Percentiles rank a stretch among this genome's conserved stretches.
Conservation (phyloP, 2,329 filamentous ascomycete species). For the Cytospora leucostoma region DNA sequence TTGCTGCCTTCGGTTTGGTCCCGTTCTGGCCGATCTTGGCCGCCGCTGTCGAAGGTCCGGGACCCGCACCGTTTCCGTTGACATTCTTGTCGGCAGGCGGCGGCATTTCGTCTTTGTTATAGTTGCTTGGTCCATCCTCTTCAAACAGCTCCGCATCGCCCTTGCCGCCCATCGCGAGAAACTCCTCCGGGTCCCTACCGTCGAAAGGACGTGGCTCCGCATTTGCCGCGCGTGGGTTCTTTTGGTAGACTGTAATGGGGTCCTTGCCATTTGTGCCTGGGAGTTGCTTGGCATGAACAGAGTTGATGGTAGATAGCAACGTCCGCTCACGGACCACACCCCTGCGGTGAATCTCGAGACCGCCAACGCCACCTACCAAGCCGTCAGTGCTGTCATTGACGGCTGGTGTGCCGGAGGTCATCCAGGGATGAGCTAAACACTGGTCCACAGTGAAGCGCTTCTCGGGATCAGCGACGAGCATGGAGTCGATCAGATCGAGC, state of each 20-base stretch:
- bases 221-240: conserved; percentile 55
- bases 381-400: conserved; percentile 88
- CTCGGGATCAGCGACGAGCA: conserved; percentile 87
- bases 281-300: conserved; percentile 61
- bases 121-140: conserved; percentile 58
- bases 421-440: conserved; percentile 90
- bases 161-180: conserved; percentile 81
- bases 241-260: conserved; percentile 72
- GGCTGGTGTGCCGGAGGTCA: conserved; percentile 61
- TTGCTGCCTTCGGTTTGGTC: conserved; percentile 21
- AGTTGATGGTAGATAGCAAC: conserved; percentile 78
- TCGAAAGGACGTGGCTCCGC: conserved; percentile 67
- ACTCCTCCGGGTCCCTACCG: conserved; percentile 70
- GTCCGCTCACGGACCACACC: conserved; percentile 83
- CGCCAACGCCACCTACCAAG: conserved; percentile 80
- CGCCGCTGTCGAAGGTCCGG: not conserved
- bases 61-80: conserved; percentile 9
- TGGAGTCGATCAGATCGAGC: conserved; percentile 88
- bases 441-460: conserved; percentile 86
- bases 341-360: conserved; percentile 80
- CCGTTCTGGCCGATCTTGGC: conserved; percentile 1
- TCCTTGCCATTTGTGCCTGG: conserved; percentile 55
- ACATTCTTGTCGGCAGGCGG: conserved; percentile 32
- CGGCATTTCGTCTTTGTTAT: conserved; percentile 44
- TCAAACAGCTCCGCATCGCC: conserved; percentile 79